Conservation (phyloP, 108 stramenopile genomes). For the Pseudonitzschia multiseries region DNA sequence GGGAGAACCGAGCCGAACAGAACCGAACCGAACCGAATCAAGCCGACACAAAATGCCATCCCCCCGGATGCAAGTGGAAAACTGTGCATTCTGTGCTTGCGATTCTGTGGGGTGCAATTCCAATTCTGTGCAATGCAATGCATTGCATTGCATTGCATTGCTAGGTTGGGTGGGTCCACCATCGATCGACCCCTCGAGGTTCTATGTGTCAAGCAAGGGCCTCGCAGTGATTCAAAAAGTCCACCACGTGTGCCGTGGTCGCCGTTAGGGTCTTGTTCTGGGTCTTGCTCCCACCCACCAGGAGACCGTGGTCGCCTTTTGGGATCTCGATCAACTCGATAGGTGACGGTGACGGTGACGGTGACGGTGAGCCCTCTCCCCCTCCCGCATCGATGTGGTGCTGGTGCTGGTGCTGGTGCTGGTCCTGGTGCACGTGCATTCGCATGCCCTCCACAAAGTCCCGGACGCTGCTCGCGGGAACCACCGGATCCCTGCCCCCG, state of each 20-base stretch:
- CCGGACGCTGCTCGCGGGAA: slow-evolving; percentile 27
- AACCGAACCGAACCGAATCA: too few species aligned
- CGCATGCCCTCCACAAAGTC: slow-evolving; percentile 7
- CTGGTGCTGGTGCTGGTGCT: background rate
- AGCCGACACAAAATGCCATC: too few species aligned
- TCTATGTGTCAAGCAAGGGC: too few species aligned
- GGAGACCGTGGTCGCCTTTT: slow-evolving; percentile 11
- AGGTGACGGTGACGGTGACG: background rate
- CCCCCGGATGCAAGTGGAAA: too few species aligned
- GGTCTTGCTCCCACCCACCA: background rate
- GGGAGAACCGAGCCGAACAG: too few species aligned
- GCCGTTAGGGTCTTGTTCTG: background rate
- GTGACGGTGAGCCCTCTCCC: background rate
- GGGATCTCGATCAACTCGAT: slow-evolving; percentile 2
- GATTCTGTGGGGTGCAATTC: too few species aligned
- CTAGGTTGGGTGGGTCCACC: too few species aligned
- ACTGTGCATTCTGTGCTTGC: too few species aligned
- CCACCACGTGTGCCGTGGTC: background rate
- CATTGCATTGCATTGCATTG: too few species aligned
- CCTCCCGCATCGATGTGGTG: background rate
- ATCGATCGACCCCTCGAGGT: too few species aligned
- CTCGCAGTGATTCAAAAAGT: background rate
- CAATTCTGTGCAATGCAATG: too few species aligned
- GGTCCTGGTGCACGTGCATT: background rate
- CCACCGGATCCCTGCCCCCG: slow-evolving; percentile 42